phyloP scores from a whole-genome alignment of 2,329 filamentous ascomycete species.

The Aspergillus chevalieri region DNA sequence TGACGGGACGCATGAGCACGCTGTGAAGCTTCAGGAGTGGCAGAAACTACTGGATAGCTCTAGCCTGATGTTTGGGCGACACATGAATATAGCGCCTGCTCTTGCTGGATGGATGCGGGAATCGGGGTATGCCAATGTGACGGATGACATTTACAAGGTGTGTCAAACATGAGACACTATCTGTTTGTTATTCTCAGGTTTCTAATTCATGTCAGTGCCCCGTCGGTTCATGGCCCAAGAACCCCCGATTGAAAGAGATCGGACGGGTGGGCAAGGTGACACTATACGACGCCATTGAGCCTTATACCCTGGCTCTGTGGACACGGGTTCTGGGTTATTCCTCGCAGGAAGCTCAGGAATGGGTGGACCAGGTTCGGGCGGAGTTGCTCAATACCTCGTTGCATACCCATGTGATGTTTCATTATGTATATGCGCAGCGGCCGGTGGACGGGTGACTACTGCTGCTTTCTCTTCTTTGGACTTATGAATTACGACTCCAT shows the following conservation, averaged over 20 bases:
- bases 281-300: slow-evolving; percentile 28
- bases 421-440: slow-evolving; percentile 28
- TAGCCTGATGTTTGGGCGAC: slow-evolving; percentile 29
- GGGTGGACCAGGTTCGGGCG: slow-evolving; percentile 22
- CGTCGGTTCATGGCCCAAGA: slow-evolving; percentile 30
- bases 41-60: slow-evolving; percentile 23
- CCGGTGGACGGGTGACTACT: slow-evolving; percentile 14
- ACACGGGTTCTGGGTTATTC: slow-evolving; percentile 31
- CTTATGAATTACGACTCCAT: neutral
- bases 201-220: slow-evolving; percentile 21
- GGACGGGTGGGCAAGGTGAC: slow-evolving; percentile 26
- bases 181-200: neutral
- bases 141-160: slow-evolving; percentile 32
- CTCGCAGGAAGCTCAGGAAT: slow-evolving; percentile 25
- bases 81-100: slow-evolving; percentile 27
- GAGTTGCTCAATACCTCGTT: slow-evolving; percentile 19
- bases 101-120: slow-evolving; percentile 22
- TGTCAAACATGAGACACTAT: neutral
- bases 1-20: slow-evolving; percentile 24
- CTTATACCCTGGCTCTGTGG: slow-evolving; percentile 35
- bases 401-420: slow-evolving; percentile 25
- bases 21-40: slow-evolving; percentile 23
- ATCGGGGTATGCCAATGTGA: slow-evolving; percentile 27
- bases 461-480: slow-evolving; percentile 1
- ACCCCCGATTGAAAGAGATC: slow-evolving; percentile 28